phyloP scores from a whole-genome alignment of 768 basidiomycete species.

The Russula foetens region DNA sequence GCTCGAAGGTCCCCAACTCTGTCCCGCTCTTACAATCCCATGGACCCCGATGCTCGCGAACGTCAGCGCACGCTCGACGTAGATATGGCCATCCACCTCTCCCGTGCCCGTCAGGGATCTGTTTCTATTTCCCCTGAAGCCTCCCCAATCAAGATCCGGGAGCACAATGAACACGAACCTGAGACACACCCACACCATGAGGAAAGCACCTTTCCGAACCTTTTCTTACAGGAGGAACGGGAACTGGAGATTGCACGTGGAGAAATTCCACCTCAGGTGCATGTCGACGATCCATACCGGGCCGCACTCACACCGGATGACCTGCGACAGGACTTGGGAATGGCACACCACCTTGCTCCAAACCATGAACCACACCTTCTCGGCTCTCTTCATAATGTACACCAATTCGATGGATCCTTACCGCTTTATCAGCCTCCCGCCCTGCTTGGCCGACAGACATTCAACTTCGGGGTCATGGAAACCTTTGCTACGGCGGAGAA shows the following conservation, averaged over 20 bases:
- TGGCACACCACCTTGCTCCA: slow-evolving; percentile 9
- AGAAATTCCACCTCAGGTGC: slow-evolving; percentile 22
- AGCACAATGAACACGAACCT: slow-evolving; percentile 26
- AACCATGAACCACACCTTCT: slow-evolving; percentile 44
- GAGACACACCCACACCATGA: slow-evolving; percentile 24
- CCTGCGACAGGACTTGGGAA: neutral
- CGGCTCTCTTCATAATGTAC: slow-evolving; percentile 22
- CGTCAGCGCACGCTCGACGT: slow-evolving; percentile 92
- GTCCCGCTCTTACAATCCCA: slow-evolving; percentile 51
- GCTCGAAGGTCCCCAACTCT: slow-evolving; percentile 57
- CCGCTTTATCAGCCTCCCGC: slow-evolving; percentile 63
- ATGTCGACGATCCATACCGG: neutral
- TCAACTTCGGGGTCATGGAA: slow-evolving; percentile 74
- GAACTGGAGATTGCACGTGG: slow-evolving; percentile 34
- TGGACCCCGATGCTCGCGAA: slow-evolving; percentile 71
- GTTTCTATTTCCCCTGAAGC: slow-evolving; percentile 26
- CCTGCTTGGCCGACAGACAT: slow-evolving; percentile 37
- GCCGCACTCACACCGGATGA: neutral
- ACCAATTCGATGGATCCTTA: slow-evolving; percentile 35
- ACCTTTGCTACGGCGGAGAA: slow-evolving; percentile 68
- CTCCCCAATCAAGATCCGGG: slow-evolving; percentile 29
- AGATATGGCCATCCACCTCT: slow-evolving; percentile 82
- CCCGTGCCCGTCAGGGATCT: slow-evolving; percentile 61
- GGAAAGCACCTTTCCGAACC: slow-evolving; percentile 31
- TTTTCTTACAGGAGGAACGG: slow-evolving; percentile 44